Percentiles rank a stretch among this genome's conserved stretches.
phyloP scores from a whole-genome alignment of 225 moss, liverwort and hornwort species.

The Bryoerythrophyllum caledonicum region DNA sequence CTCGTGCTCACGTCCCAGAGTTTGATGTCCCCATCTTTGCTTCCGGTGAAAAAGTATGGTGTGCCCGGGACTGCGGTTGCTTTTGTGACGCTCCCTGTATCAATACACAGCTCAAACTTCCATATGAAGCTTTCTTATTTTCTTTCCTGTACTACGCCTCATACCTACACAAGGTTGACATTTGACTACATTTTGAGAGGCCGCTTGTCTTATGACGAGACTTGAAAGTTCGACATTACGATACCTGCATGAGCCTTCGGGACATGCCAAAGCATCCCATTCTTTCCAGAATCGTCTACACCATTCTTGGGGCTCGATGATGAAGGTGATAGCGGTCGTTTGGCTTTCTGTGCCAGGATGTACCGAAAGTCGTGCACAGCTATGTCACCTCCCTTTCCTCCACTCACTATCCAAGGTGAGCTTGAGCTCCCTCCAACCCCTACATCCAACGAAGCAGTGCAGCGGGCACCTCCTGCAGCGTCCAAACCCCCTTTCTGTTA shows the following conservation, averaged over 20 bases:
- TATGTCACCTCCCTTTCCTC: constrained; percentile 67
- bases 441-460: constrained; percentile 56
- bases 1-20: constrained; percentile 65
- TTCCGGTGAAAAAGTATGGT: constrained; percentile 60
- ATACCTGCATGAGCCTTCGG: constrained; percentile 66
- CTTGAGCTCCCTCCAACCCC: constrained; percentile 56
- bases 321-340: constrained; percentile 38
- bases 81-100: constrained; percentile 58
- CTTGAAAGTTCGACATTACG: background rate
- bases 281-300: constrained; percentile 40
- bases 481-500: constrained; percentile 20
- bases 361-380: constrained; percentile 67
- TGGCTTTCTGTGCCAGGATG: constrained; percentile 49
- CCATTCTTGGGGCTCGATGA: constrained; percentile 32
- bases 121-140: background rate
- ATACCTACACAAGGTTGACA: background rate
- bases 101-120: background rate
- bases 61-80: constrained; percentile 63
- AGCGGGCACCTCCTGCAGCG: constrained; percentile 64
- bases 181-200: constrained; percentile 1
- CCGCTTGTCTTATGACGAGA: background rate
- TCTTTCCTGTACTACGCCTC: constrained; percentile 6
- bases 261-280: constrained; percentile 61
- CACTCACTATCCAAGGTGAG: constrained; percentile 67
- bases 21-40: constrained; percentile 69